A percentile compares a stretch with the other conserved stretches of the same genome.
Evolutionary conservation across 2,329 filamentous ascomycete species (phyloP).

Genomic region (Decorospora gaudefroyi): DNA sequence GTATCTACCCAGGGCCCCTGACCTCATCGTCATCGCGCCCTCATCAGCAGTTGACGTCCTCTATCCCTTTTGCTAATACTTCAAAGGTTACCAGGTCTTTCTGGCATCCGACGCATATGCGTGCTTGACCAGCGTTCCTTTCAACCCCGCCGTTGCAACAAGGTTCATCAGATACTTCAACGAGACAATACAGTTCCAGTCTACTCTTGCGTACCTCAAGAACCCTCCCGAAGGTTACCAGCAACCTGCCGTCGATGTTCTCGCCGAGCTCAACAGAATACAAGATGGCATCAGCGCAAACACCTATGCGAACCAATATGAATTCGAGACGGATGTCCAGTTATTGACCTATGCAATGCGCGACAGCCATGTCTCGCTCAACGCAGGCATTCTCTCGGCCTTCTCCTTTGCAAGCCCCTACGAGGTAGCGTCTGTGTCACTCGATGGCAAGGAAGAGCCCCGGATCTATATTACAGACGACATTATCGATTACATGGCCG

Average conservation of each 20-base stretch:
- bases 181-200: conserved; percentile 53
- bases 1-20: too few species aligned
- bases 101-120: conserved; percentile 15
- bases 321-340: conserved; percentile 47
- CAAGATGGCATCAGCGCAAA: conserved; percentile 26
- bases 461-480: conserved; percentile 42
- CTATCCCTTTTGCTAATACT: neutral
- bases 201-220: conserved; percentile 50
- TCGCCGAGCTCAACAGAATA: conserved; percentile 35
- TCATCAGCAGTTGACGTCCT: neutral
- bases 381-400: conserved; percentile 33
- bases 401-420: conserved; percentile 33
- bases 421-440: conserved; percentile 31
- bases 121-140: conserved; percentile 54
- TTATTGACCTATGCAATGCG: conserved; percentile 36
- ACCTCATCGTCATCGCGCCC: neutral
- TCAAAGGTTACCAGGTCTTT: neutral
- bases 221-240: conserved; percentile 50
- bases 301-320: conserved; percentile 47
- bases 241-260: conserved; percentile 48
- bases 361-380: conserved; percentile 41
- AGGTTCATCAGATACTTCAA: conserved; percentile 54
- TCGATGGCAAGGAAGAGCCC: conserved; percentile 33
- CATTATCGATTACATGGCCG: conserved; percentile 26
- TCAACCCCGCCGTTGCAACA: conserved; percentile 51